These are phyloP conservation scores for Carex myosuroides DNA, from an alignment of 176 grass and related monocot species.

Conservation along the genomic window DNA sequence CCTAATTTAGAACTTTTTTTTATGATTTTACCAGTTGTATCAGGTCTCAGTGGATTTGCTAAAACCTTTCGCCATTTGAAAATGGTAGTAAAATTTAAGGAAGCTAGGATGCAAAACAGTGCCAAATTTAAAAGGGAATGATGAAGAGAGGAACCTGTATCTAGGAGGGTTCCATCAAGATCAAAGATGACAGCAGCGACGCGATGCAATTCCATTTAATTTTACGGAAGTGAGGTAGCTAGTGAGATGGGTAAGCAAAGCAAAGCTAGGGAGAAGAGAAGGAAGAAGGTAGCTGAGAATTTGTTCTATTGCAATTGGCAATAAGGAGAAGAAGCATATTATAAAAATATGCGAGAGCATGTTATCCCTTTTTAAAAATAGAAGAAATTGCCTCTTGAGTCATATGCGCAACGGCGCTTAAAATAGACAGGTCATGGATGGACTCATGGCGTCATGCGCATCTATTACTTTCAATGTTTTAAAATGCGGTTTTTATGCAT, in stretches of 20 bases:
- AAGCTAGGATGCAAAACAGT: not conserved
- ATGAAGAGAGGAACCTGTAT: conserved; percentile 33
- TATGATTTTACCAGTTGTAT: too few species aligned
- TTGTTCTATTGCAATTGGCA: not conserved
- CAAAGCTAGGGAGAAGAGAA: not conserved
- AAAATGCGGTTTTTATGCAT: too few species aligned
- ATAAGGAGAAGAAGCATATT: not conserved
- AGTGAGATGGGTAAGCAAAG: not conserved
- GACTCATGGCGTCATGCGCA: too few species aligned
- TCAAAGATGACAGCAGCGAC: conserved; percentile 68
- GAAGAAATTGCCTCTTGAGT: not conserved
- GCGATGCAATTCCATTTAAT: conserved; percentile 33
- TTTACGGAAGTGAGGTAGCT: not conserved
- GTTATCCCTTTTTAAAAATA: not conserved
- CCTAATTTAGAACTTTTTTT: too few species aligned
- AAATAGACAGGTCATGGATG: not conserved
- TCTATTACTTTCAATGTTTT: too few species aligned
- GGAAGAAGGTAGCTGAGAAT: not conserved
- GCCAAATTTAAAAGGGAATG: not conserved
- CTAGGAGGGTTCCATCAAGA: conserved; percentile 77
- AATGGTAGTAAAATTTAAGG: not conserved
- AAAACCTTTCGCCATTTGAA: not conserved
- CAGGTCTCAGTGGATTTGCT: too few species aligned
- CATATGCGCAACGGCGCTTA: not conserved
- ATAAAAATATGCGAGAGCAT: not conserved